Percentiles rank a stretch among this genome's conserved stretches.
These are phyloP conservation scores for Calonectria fujianensis DNA, from an alignment of 2,329 filamentous ascomycete genomes.

Conservation along the genomic window DNA sequence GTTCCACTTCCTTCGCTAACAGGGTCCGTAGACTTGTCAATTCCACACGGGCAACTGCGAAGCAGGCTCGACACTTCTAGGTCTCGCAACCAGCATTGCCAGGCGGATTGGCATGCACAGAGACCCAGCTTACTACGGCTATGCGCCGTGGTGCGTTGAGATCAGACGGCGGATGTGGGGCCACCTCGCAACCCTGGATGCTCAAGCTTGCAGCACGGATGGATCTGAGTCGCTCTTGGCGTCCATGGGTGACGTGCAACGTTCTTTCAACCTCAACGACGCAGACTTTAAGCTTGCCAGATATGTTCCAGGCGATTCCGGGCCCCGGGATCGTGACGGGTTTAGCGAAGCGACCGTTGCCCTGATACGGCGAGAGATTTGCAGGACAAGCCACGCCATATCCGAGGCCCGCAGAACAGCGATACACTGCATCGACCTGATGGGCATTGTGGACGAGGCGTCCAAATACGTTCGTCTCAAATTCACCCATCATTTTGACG, in stretches of 20 bases:
- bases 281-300: slow-evolving; percentile 38
- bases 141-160: slow-evolving; percentile 45
- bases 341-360: slow-evolving; percentile 41
- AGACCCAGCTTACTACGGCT: slow-evolving; percentile 46
- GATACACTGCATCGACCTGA: slow-evolving; percentile 38
- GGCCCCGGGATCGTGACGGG: slow-evolving; percentile 40
- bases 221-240: slow-evolving; percentile 43
- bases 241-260: slow-evolving; percentile 41
- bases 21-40: slow-evolving; percentile 37
- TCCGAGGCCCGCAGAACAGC: slow-evolving; percentile 38
- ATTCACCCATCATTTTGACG: slow-evolving; percentile 45
- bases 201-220: slow-evolving; percentile 40
- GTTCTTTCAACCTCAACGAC: slow-evolving; percentile 41
- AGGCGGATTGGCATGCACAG: slow-evolving; percentile 44
- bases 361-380: slow-evolving; percentile 43
- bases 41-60: slow-evolving; percentile 46
- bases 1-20: slow-evolving; percentile 13
- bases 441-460: slow-evolving; percentile 40
- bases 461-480: slow-evolving; percentile 40
- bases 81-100: slow-evolving; percentile 44
- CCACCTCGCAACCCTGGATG: slow-evolving; percentile 42
- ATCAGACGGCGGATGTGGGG: slow-evolving; percentile 46
- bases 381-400: slow-evolving; percentile 39
- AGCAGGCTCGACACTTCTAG: slow-evolving; percentile 40
- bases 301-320: slow-evolving; percentile 29